Evolutionary conservation across 2,329 filamentous ascomycete genomes (phyloP).

Genomic region (Exophiala xenobiotica): DNA sequence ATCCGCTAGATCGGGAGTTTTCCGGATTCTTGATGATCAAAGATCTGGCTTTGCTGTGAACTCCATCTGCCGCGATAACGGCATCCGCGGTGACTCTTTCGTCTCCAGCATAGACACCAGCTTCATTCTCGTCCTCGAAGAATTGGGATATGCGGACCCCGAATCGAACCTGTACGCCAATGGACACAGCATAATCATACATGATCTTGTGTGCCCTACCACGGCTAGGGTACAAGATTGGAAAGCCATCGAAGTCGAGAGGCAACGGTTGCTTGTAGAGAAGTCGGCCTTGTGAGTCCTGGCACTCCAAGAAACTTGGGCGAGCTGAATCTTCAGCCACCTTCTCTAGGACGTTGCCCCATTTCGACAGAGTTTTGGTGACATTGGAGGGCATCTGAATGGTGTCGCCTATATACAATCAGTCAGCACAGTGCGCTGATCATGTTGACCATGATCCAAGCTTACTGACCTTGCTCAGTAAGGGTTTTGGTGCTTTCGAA

Average conservation of each 20-base stretch:
- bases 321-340: not conserved
- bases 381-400: conserved; percentile 5
- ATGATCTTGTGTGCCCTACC: conserved; percentile 36
- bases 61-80: conserved; percentile 31
- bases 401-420: conserved; percentile 2
- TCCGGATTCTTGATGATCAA: conserved; percentile 41
- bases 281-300: conserved; percentile 34
- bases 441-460: too few relatives aligned
- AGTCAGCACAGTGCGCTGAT: too few relatives aligned
- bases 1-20: conserved; percentile 34
- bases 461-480: not conserved
- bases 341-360: not conserved
- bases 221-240: conserved; percentile 34
- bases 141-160: conserved; percentile 33
- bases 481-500: not conserved
- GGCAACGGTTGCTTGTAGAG: conserved; percentile 35
- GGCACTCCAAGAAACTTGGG: conserved; percentile 28
- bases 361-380: conserved; percentile 1
- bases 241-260: conserved; percentile 29
- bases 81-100: conserved; percentile 36
- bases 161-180: conserved; percentile 33
- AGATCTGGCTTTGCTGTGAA: conserved; percentile 34
- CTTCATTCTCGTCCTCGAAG: conserved; percentile 33
- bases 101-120: conserved; percentile 34
- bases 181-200: conserved; percentile 30